Conservation (phyloP, 768 basidiomycete genomes). For the Naganishia vishniacii region DNA sequence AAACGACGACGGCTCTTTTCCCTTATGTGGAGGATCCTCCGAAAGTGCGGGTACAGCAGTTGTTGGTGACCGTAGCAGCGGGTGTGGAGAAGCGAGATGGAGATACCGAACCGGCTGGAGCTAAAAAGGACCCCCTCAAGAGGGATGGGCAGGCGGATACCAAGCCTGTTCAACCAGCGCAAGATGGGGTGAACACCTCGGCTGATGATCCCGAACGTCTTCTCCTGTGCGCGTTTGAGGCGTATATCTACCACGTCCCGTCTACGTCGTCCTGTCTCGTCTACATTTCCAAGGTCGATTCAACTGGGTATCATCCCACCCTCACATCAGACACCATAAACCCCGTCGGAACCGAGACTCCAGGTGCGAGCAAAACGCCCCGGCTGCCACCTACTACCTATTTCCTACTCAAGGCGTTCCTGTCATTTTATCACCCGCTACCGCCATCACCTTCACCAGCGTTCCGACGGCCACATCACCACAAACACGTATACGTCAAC, state of each 20-base stretch:
- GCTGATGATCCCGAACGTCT: background rate
- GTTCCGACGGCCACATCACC: background rate
- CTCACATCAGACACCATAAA: conserved; percentile 36
- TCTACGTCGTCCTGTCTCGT: conserved; percentile 64
- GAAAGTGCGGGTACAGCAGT: conserved; percentile 10
- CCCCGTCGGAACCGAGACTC: background rate
- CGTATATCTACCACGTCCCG: conserved; percentile 67
- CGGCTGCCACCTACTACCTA: conserved; percentile 52
- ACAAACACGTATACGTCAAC: conserved; percentile 62
- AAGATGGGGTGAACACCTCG: background rate
- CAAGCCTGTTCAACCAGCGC: background rate
- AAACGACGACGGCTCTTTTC: conserved; percentile 4
- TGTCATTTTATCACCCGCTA: conserved; percentile 62
- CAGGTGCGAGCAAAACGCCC: background rate
- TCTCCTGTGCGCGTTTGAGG: conserved; percentile 53
- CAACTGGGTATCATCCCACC: conserved; percentile 65
- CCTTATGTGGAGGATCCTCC: conserved; percentile 9
- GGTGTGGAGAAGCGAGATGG: background rate
- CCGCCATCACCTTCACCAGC: conserved; percentile 27
- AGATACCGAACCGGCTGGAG: background rate
- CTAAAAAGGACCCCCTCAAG: background rate
- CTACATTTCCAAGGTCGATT: conserved; percentile 91
- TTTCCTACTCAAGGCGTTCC: conserved; percentile 61
- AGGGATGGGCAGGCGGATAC: background rate
- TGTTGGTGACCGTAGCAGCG: conserved; percentile 8